Evolutionary conservation across 2,329 filamentous ascomycete species (phyloP).

Genomic region (Aureobasidium lini): DNA sequence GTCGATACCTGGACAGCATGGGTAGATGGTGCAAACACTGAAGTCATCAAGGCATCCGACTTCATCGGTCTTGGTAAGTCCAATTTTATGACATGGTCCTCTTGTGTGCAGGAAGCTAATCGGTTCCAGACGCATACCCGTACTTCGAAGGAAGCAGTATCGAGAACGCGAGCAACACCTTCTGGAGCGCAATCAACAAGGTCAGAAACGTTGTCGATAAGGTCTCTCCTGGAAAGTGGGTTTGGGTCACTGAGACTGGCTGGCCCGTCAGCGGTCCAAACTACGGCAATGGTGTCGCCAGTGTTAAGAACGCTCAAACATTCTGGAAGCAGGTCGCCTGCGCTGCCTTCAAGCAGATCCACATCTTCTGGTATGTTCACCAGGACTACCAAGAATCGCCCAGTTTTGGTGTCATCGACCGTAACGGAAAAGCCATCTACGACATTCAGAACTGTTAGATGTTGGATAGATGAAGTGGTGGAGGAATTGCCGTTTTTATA

Average conservation of each 20-base stretch:
- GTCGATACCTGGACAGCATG: slow-evolving; percentile 57
- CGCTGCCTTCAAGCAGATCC: slow-evolving; percentile 45
- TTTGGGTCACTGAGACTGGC: slow-evolving; percentile 47
- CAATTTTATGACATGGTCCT: background rate
- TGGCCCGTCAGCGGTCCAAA: slow-evolving; percentile 53
- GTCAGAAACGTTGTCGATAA: slow-evolving; percentile 37
- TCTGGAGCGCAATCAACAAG: slow-evolving; percentile 36
- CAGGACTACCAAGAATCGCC: slow-evolving; percentile 43
- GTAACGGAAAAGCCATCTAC: slow-evolving; percentile 26
- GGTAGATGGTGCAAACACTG: slow-evolving; percentile 52
- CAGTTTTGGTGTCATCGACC: slow-evolving; percentile 34
- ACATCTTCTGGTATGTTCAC: slow-evolving; percentile 54
- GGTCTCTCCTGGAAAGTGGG: slow-evolving; percentile 27
- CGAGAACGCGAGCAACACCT: slow-evolving; percentile 47
- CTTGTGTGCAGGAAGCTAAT: background rate
- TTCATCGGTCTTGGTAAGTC: slow-evolving; percentile 42
- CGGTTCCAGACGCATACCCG: slow-evolving; percentile 53
- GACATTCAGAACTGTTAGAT: slow-evolving; percentile 21
- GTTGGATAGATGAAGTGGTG: background rate
- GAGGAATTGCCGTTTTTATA: too few species aligned
- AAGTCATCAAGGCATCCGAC: slow-evolving; percentile 55
- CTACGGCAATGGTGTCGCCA: slow-evolving; percentile 49
- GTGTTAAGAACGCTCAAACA: slow-evolving; percentile 51
- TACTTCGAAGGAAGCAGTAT: slow-evolving; percentile 58
- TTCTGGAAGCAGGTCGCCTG: slow-evolving; percentile 60